Conservation (phyloP, 202 grass and related monocot genomes). For the Cymbopogon flexuosus region DNA sequence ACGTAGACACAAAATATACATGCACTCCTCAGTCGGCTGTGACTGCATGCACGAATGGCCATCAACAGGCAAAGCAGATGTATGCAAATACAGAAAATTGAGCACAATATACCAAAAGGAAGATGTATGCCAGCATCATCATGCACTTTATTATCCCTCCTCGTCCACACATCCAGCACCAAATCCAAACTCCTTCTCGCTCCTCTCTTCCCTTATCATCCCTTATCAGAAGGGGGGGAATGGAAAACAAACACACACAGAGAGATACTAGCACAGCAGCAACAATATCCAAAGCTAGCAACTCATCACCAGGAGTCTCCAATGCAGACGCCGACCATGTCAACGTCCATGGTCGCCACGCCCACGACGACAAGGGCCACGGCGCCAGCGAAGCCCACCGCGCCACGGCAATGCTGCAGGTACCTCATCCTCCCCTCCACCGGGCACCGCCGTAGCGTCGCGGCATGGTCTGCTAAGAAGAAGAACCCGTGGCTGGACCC, state of each 20-base stretch:
- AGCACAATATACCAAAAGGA: not conserved
- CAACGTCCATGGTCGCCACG: conserved; percentile 30
- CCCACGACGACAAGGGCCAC: not conserved
- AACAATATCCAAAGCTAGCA: conserved; percentile 33
- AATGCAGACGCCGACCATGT: conserved; percentile 48
- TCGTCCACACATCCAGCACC: conserved; percentile 43
- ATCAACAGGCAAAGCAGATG: too few relatives aligned
- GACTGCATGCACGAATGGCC: too few relatives aligned
- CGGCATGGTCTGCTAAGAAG: conserved; percentile 12
- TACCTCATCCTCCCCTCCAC: not conserved
- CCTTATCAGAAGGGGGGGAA: not conserved
- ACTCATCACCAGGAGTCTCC: not conserved
- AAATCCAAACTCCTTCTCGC: conserved; percentile 8
- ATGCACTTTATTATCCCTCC: conserved; percentile 30
- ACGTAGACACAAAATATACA: too few relatives aligned
- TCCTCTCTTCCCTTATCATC: not conserved
- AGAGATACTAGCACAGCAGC: not conserved
- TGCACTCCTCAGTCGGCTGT: too few relatives aligned
- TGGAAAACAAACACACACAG: not conserved
- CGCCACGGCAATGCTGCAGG: not conserved
- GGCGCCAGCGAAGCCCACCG: not conserved
- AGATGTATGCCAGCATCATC: conserved; percentile 4
- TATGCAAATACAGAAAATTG: too few relatives aligned
- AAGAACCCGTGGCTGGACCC: conserved; percentile 93
- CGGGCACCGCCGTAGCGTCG: not conserved